phyloP scores from a whole-genome alignment of 2,329 filamentous ascomycete genomes.

The Diplodia mutila region DNA sequence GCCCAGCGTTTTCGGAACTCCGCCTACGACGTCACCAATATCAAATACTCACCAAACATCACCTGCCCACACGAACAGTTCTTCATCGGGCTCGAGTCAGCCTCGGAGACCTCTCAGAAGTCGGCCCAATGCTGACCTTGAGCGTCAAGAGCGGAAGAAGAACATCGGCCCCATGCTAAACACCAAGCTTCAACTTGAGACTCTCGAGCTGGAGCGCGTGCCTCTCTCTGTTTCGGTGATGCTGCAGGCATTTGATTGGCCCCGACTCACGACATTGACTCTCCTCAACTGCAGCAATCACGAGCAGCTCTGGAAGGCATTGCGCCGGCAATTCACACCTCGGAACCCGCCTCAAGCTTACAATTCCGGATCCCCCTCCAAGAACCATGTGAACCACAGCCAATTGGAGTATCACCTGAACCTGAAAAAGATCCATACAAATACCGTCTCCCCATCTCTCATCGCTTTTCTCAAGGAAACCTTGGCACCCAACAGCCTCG shows the following conservation, averaged over 20 bases:
- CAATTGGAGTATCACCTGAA: constrained; percentile 54
- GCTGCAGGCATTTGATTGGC: constrained; percentile 74
- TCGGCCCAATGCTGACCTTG: constrained; percentile 5
- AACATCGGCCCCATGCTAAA: constrained; percentile 50
- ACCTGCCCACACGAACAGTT: background rate
- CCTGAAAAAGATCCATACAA: constrained; percentile 75
- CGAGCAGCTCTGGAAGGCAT: constrained; percentile 73
- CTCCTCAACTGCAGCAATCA: constrained; percentile 74
- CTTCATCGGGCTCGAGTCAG: constrained; percentile 12
- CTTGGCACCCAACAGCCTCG: constrained; percentile 76
- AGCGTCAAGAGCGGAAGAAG: constrained; percentile 22
- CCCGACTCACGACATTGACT: constrained; percentile 70
- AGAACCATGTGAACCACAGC: constrained; percentile 33
- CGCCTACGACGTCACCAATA: background rate
- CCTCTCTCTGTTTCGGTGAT: constrained; percentile 73
- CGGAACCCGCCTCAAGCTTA: constrained; percentile 34
- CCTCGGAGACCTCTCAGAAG: constrained; percentile 15
- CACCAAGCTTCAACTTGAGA: constrained; percentile 68
- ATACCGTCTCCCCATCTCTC: constrained; percentile 69
- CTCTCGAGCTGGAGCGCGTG: constrained; percentile 74
- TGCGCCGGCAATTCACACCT: constrained; percentile 60
- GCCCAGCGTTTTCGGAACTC: background rate
- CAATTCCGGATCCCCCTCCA: constrained; percentile 40
- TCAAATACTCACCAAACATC: background rate
- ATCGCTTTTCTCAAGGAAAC: constrained; percentile 77